Evolutionary conservation across 345 rosid genomes (phyloP).

Genomic region (Sisymbrium altissimum): DNA sequence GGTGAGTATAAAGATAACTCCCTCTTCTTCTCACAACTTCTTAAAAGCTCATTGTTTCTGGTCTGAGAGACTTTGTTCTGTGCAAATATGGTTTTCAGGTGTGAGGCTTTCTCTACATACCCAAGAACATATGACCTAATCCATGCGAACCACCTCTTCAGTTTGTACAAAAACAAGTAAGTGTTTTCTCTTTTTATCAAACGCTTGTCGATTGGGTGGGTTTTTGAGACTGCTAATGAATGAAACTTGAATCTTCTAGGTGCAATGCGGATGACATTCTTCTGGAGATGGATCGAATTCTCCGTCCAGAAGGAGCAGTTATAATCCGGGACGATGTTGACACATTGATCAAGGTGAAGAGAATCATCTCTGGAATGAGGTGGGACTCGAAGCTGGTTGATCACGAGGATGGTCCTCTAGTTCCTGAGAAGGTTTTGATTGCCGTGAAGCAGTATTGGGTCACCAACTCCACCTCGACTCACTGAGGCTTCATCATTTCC

Average conservation of each 20-base stretch:
- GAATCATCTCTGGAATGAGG: slow-evolving; percentile 76
- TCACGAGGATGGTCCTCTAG: slow-evolving; percentile 98
- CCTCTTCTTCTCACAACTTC: not conserved
- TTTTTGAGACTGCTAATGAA: not conserved
- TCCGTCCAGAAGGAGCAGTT: slow-evolving; percentile 97
- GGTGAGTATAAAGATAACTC: slow-evolving; percentile 41
- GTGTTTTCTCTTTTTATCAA: slow-evolving; percentile 28
- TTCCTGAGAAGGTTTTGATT: slow-evolving; percentile 80
- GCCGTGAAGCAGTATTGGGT: slow-evolving; percentile 99
- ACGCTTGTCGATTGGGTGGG: not conserved
- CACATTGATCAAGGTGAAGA: slow-evolving; percentile 71
- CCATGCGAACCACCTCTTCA: slow-evolving; percentile 84
- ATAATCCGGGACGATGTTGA: slow-evolving; percentile 90
- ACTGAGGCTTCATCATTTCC: slow-evolving; percentile 24
- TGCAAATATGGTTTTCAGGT: slow-evolving; percentile 51
- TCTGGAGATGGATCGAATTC: slow-evolving; percentile 93
- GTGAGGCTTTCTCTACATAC: slow-evolving; percentile 98
- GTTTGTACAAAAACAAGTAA: slow-evolving; percentile 82
- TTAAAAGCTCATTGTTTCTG: not conserved
- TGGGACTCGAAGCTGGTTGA: slow-evolving; percentile 96
- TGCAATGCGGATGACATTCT: slow-evolving; percentile 86
- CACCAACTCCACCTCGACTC: slow-evolving; percentile 61
- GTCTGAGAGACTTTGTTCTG: not conserved
- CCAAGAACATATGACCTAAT: slow-evolving; percentile 96
- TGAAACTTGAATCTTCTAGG: slow-evolving; percentile 36